phyloP scores from a whole-genome alignment of 129 eudicot genomes.

The Saposhnikovia divaricata region DNA sequence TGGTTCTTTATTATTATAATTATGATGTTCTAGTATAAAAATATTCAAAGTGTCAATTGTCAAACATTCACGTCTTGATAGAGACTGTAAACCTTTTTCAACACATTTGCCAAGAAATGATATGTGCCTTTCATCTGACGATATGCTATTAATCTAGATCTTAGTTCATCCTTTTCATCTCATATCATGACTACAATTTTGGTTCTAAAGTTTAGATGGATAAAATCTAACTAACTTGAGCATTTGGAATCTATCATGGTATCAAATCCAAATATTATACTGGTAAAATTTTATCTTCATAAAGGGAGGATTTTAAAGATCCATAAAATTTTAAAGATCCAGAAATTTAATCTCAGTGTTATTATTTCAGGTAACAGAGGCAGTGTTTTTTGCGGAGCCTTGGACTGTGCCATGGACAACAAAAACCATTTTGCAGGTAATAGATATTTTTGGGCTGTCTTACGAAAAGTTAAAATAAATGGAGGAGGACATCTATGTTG shows the following conservation, averaged over 20 bases:
- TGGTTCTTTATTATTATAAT: background rate
- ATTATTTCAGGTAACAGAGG: slow-evolving; percentile 33
- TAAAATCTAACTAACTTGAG: background rate
- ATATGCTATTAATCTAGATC: background rate
- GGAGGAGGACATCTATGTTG: too few species aligned
- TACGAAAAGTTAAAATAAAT: background rate
- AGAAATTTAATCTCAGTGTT: background rate
- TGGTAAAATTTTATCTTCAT: background rate
- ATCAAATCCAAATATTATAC: background rate
- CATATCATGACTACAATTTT: background rate
- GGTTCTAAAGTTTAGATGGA: background rate
- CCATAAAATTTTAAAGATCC: background rate
- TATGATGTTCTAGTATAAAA: background rate
- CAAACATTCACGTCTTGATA: background rate
- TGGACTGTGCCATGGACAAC: slow-evolving; percentile 69
- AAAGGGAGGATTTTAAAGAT: background rate
- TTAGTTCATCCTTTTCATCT: background rate
- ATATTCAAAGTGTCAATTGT: background rate
- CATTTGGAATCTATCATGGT: background rate
- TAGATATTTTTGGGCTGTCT: background rate
- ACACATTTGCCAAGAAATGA: background rate
- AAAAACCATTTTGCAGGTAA: slow-evolving; percentile 54
- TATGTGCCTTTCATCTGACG: background rate
- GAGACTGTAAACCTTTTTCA: background rate
- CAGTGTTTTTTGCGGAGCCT: slow-evolving; percentile 32